Evolutionary conservation across 345 rosid genomes (phyloP), one percentile per base, ranked within the genome.

Genomic region (Eucalyptus tenuipes): DNA sequence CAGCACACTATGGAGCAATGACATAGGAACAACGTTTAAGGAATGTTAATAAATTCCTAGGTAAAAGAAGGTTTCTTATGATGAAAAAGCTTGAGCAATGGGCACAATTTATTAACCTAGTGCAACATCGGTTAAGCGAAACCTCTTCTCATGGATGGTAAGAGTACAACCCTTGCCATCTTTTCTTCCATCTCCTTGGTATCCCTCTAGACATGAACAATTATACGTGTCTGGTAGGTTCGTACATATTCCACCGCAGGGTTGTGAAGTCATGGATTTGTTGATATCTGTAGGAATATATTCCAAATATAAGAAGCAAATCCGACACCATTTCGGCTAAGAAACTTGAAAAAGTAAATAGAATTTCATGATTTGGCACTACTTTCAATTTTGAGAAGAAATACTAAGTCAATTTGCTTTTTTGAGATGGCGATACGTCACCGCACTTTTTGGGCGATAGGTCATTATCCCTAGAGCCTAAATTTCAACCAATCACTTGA

Each of bases 161-260:
- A 44, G 10, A 10, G 22, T 82, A 55, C 91, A 88, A 64, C 90
- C 89, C 9, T 1, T 29, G 71, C 22, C 47, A 37, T 44, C 53
- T 50, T 42, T 90, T 84, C 55, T 75, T 7, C 92, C 92, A 27
- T 93, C 88, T 3, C 93, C 93, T 13, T 61, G 48, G 85, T 61
- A 87, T 3, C 91, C 92, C 16, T 88, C 80, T 10, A 82, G 89
- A 89, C 95, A 95, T 1, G 13, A 14, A 71, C 96, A 95, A 3
- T 42, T 17, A 24, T 61, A 92, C 79, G 22, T 86, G 29, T 95
- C 93, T 2, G 8, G 3, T 2, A 89, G 50, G 75, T 87, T 90
- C 7, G 11, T 10, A 45, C 88, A 90, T 2, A 0, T 2, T 66
- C 75, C 10, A 2, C 9, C 2, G 16, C 88, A 68, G 17, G 57